Conservation (phyloP, 345 rosid species). For the Cardiospermum halicacabum region DNA sequence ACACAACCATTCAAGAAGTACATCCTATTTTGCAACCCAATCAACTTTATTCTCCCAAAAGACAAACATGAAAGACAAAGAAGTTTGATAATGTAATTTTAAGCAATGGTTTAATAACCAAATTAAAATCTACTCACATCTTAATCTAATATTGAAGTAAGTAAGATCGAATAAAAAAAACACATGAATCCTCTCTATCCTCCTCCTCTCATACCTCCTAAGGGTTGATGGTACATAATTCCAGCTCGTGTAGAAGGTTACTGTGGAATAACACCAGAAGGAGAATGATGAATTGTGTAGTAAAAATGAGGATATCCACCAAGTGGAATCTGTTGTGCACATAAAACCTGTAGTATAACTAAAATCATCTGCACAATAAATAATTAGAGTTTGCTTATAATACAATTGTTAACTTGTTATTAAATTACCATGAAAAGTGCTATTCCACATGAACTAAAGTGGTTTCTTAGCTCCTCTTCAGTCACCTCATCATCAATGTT, state of each 20-base stretch:
- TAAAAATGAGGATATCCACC: too few relatives aligned
- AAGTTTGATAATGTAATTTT: too few relatives aligned
- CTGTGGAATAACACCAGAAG: constrained; percentile 48
- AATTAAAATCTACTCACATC: too few relatives aligned
- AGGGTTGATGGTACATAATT: constrained; percentile 52
- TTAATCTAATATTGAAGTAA: too few relatives aligned
- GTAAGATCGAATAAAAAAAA: too few relatives aligned
- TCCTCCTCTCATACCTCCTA: constrained; percentile 50
- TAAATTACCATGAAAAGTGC: constrained; percentile 40
- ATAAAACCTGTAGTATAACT: constrained; percentile 50
- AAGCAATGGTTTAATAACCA: too few relatives aligned
- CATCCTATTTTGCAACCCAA: too few relatives aligned
- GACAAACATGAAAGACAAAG: too few relatives aligned
- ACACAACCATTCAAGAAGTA: too few relatives aligned
- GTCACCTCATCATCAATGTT: constrained; percentile 54
- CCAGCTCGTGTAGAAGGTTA: constrained; percentile 40
- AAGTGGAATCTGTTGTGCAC: constrained; percentile 37
- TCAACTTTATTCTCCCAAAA: too few relatives aligned
- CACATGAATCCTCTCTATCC: too few relatives aligned
- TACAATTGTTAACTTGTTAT: background rate
- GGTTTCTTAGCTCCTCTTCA: constrained; percentile 57
- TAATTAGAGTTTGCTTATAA: background rate
- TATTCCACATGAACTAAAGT: constrained; percentile 70
- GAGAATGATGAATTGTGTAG: too few relatives aligned
- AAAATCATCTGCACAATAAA: background rate